Evolutionary conservation across 2,329 filamentous ascomycete species (phyloP).

Genomic region (Pezicula neosporulosa): DNA sequence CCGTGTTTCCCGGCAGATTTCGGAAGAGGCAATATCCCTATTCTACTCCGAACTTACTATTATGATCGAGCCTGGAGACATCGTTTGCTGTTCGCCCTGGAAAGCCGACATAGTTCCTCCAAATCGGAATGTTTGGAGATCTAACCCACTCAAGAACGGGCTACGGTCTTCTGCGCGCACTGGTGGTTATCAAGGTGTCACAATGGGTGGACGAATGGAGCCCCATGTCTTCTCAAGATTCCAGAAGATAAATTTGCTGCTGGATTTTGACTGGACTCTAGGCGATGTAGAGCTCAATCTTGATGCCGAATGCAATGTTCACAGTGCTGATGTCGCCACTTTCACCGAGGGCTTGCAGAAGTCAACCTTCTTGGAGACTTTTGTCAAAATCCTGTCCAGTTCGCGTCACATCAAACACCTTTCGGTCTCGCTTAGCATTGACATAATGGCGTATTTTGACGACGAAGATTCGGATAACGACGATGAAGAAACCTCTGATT

Average conservation of each 20-base stretch:
- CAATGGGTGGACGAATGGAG: constrained; percentile 7
- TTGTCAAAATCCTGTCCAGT: constrained; percentile 11
- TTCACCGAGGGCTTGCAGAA: constrained; percentile 3
- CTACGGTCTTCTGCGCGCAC: neutral
- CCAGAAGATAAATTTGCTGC: constrained; percentile 10
- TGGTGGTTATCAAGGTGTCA: constrained; percentile 3
- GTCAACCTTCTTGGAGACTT: constrained; percentile 10
- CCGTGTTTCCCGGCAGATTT: constrained; percentile 10
- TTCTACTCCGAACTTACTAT: constrained; percentile 10
- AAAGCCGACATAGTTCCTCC: neutral
- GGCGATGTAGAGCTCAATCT: constrained; percentile 8
- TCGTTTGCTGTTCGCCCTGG: constrained; percentile 10
- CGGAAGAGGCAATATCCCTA: constrained; percentile 10
- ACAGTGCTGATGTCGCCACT: neutral
- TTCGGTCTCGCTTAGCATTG: constrained; percentile 9
- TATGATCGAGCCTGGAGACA: constrained; percentile 9
- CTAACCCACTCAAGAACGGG: constrained; percentile 8
- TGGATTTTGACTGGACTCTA: constrained; percentile 5
- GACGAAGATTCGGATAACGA: constrained; percentile 4
- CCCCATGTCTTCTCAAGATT: constrained; percentile 17
- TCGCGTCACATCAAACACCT: constrained; percentile 6
- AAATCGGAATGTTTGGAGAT: constrained; percentile 9
- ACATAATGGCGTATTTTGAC: constrained; percentile 9
- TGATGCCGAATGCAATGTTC: constrained; percentile 6
- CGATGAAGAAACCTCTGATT: constrained; percentile 1